These are phyloP conservation scores for Polygonum aviculare DNA, from an alignment of 148 eudicot genomes.

Conservation along the genomic window DNA sequence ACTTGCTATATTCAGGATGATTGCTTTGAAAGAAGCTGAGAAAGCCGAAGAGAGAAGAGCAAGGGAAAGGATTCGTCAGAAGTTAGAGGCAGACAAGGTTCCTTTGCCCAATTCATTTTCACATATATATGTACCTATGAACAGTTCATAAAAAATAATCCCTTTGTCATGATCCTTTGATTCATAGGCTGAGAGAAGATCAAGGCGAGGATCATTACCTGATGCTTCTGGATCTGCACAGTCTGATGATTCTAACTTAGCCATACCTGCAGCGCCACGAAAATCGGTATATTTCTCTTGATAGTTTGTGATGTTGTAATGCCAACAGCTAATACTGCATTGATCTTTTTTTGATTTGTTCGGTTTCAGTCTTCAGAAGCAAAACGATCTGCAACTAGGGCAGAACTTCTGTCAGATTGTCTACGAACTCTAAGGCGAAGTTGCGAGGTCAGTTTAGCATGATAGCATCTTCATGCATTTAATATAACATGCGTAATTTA, in stretches of 20 bases:
- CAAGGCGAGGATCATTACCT: constrained; percentile 30
- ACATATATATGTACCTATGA: neutral
- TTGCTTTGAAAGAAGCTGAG: constrained; percentile 46
- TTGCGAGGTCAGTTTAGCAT: constrained; percentile 45
- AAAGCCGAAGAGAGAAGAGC: constrained; percentile 61
- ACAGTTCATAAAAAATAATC: neutral
- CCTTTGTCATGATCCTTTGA: neutral
- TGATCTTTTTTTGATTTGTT: neutral
- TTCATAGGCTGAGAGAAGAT: constrained; percentile 54
- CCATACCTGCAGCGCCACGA: constrained; percentile 16
- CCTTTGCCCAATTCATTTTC: constrained; percentile 6
- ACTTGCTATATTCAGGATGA: constrained; percentile 26
- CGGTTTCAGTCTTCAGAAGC: constrained; percentile 17
- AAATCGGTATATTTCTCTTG: constrained; percentile 18
- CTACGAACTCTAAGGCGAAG: constrained; percentile 61
- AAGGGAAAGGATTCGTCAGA: constrained; percentile 58
- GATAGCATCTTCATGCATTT: neutral
- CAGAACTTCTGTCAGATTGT: constrained; percentile 53
- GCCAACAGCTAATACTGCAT: neutral
- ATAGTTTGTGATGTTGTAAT: neutral
- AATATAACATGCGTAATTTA: neutral
- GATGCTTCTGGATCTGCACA: constrained; percentile 18
- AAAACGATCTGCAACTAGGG: constrained; percentile 19
- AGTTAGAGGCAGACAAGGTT: constrained; percentile 76
- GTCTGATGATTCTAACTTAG: constrained; percentile 10